Evolutionary conservation across 2,329 filamentous ascomycete species (phyloP).

Genomic region (Calonectria pauciramosa): DNA sequence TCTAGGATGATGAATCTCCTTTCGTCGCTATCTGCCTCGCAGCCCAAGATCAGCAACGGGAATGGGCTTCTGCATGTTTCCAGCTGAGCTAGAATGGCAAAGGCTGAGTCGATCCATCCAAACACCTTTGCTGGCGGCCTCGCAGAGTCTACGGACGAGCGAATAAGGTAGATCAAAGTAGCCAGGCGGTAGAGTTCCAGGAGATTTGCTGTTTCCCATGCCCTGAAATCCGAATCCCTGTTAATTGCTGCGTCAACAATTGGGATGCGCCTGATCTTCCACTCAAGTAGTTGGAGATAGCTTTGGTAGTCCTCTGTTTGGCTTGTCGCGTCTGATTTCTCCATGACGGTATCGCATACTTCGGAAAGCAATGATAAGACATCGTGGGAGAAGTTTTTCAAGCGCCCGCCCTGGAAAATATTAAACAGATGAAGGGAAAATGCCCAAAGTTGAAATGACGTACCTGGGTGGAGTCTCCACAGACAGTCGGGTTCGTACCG

Average conservation of each 20-base stretch:
- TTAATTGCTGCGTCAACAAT: neutral
- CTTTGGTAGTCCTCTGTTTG: constrained; percentile 6
- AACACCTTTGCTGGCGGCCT: neutral
- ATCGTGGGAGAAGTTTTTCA: neutral
- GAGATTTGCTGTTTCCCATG: neutral
- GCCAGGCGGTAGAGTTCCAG: constrained; percentile 4
- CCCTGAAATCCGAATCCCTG: neutral
- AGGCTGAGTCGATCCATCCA: neutral
- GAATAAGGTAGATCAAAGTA: constrained; percentile 6
- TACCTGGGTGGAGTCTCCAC: neutral
- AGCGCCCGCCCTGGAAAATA: neutral
- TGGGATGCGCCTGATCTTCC: neutral
- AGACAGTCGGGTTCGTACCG: neutral
- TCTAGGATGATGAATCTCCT: neutral
- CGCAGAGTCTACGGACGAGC: neutral
- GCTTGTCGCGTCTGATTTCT: neutral
- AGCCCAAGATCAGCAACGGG: constrained; percentile 14
- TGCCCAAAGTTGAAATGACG: neutral
- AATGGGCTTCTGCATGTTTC: constrained; percentile 4
- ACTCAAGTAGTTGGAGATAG: constrained; percentile 14
- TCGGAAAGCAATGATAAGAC: constrained; percentile 9
- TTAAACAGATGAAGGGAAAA: neutral
- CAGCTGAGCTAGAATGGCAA: neutral
- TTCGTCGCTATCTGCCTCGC: constrained; percentile 7
- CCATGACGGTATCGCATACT: constrained; percentile 5